Evolutionary conservation across 2,329 filamentous ascomycete species (phyloP).

Genomic region (Aureobasidium mangrovei): DNA sequence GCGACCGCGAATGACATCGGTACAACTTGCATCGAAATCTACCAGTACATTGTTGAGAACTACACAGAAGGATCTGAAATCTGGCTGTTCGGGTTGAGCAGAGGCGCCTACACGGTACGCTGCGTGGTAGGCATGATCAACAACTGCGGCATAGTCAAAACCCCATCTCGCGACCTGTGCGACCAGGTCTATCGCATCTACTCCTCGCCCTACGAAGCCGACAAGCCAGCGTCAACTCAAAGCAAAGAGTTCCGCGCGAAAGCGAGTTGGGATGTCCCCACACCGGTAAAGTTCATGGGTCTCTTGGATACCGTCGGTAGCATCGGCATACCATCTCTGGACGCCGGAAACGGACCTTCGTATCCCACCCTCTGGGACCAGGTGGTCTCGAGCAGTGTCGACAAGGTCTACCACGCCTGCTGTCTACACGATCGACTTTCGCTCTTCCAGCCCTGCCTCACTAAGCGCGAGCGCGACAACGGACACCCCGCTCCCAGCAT

Average conservation of each 20-base stretch:
- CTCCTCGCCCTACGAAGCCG: conserved; percentile 22
- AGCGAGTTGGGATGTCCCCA: conserved; percentile 25
- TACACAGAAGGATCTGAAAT: conserved; percentile 26
- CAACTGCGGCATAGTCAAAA: conserved; percentile 23
- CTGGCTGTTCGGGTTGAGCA: conserved; percentile 34
- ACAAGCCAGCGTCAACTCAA: conserved; percentile 23
- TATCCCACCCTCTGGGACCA: conserved; percentile 31
- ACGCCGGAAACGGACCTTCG: conserved; percentile 29
- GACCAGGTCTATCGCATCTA: conserved; percentile 28
- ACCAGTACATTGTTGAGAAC: conserved; percentile 29
- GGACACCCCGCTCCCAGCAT: conserved; percentile 17
- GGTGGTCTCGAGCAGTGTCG: conserved; percentile 25
- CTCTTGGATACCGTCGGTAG: conserved; percentile 29
- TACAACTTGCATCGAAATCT: conserved; percentile 28
- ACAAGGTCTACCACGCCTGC: conserved; percentile 28
- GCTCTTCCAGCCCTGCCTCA: conserved; percentile 28
- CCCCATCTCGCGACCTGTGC: conserved; percentile 19
- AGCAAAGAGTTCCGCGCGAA: conserved; percentile 19
- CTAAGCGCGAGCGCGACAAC: conserved; percentile 14
- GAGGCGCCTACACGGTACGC: conserved; percentile 34
- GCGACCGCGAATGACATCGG: conserved; percentile 29
- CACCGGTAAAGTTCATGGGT: conserved; percentile 27
- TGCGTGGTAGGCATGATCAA: conserved; percentile 34
- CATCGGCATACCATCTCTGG: conserved; percentile 27
- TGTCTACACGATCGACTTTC: conserved; percentile 29